These are phyloP conservation scores for Fremontodendron californicum DNA, from an alignment of 345 rosid species.

Conservation along the genomic window DNA sequence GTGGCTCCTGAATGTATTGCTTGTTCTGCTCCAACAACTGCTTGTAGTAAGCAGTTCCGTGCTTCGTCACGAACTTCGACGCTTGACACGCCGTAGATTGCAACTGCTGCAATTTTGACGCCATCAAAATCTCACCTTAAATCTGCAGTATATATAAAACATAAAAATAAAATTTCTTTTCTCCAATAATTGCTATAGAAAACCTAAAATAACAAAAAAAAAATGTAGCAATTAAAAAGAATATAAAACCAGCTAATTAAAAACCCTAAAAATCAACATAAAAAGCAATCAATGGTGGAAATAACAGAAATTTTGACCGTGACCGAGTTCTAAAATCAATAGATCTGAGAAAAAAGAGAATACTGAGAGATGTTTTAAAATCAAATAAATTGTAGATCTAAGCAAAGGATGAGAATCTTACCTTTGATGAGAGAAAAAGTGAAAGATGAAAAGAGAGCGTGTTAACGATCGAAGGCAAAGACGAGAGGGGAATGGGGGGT, in stretches of 20 bases:
- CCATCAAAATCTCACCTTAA: too few species aligned
- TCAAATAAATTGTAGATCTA: background rate
- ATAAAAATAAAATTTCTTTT: background rate
- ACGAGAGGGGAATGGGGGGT: too few species aligned
- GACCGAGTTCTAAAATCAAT: background rate
- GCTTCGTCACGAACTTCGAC: too few species aligned
- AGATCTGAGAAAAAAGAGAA: slow-evolving; percentile 4
- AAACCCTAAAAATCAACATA: background rate
- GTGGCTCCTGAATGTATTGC: slow-evolving; percentile 73
- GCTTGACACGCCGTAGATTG: too few species aligned
- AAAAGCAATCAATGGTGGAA: background rate
- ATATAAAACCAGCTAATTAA: background rate
- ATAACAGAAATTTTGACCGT: background rate
- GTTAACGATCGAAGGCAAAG: background rate
- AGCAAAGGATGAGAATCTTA: background rate
- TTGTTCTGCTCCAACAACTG: slow-evolving; percentile 71
- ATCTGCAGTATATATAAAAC: slow-evolving; percentile 13
- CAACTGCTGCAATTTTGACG: too few species aligned
- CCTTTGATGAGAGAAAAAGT: background rate
- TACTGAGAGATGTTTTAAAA: background rate
- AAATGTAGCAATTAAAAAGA: background rate
- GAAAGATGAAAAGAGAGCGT: background rate
- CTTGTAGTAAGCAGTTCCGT: too few species aligned
- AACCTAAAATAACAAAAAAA: background rate
- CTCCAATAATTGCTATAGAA: background rate